Evolutionary conservation across 169 alveolate species (phyloP), one percentile per base, ranked within the genome.

Genomic region (Plasmodium relictum): DNA sequence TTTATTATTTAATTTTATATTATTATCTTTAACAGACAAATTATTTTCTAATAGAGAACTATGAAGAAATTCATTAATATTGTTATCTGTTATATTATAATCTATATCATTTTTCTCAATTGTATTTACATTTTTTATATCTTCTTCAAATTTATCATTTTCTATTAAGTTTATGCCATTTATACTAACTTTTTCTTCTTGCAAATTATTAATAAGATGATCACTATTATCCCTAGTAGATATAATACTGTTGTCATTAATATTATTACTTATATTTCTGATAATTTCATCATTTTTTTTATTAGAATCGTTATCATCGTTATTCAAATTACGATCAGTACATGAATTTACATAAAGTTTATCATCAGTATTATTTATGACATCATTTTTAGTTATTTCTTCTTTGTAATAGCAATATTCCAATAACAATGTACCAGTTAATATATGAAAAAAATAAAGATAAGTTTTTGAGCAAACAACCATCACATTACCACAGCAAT

Each of bases 351-450:
- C 22, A 58, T 8, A 9, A 26, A 1, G 20, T 26, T 16, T 59
- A 26, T 42, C 10, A 9, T 48, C 65, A 20, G 5, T 63, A 62
- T 2, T 68, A 37, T 39, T 45, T 10, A n/a, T 6, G 18, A 37
- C n/a, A 22, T 44, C 22, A 10, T 54, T 52, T 52, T 52, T 14
- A 52, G 7, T 50, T 37, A 66, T 61, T 66, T 80, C 26, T 56
- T 80, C 83, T 50, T 80, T 70, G 45, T 50, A 80, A 61, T 80
- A 80, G n/a, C 42, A 18, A 65, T 66, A 72, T 37, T 80, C 78
- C 39, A 66, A 10, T 52, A 80, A 62, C 68, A 80, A 66, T 10
- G 90, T 80, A 8, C 90, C 90, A n/a, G 90, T 39, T 54, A 80
- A 39, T 22, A 80, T 54, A 16, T 80, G 58, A 56, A 80, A 80